Conservation (phyloP, 1,284 basidiomycete genomes). For the Exobasidium cylindrosporum region DNA sequence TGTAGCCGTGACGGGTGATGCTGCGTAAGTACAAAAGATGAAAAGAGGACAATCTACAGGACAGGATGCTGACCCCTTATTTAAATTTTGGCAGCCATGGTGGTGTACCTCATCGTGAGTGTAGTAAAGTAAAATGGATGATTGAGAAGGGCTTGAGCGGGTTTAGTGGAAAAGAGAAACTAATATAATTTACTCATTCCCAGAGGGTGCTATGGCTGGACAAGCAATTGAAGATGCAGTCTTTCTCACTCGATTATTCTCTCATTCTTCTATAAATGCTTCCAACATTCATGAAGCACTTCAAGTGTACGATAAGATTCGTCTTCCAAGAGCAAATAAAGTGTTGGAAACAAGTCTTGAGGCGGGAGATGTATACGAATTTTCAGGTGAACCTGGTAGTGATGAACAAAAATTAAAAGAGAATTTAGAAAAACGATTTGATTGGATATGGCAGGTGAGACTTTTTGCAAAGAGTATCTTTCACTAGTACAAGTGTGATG, state of each 20-base stretch:
- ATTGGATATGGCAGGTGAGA: slow-evolving; percentile 9
- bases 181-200: too few species aligned
- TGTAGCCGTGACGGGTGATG: slow-evolving; percentile 64
- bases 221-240: slow-evolving; percentile 67
- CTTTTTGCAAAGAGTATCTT: background rate
- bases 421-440: slow-evolving; percentile 4
- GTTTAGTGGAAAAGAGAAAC: too few species aligned
- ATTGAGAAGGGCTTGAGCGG: too few species aligned
- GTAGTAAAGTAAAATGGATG: too few species aligned
- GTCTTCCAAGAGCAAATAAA: slow-evolving; percentile 38
- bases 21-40: slow-evolving; percentile 56
- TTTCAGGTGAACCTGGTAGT: slow-evolving; percentile 9
- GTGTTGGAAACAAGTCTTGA: slow-evolving; percentile 41
- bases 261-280: slow-evolving; percentile 58
- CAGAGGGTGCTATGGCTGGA: slow-evolving; percentile 64
- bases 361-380: slow-evolving; percentile 34
- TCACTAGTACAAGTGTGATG: background rate
- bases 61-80: too few species aligned
- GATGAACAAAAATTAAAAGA: slow-evolving; percentile 2
- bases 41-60: too few species aligned
- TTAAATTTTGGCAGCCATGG: slow-evolving; percentile 62
- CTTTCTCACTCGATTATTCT: slow-evolving; percentile 61
- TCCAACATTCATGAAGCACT: slow-evolving; percentile 61
- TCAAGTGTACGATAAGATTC: slow-evolving; percentile 30
- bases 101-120: slow-evolving; percentile 61